These are phyloP conservation scores for Dendrobium chrysotoxum DNA, from an alignment of 106 monocot genomes.

Conservation along the genomic window DNA sequence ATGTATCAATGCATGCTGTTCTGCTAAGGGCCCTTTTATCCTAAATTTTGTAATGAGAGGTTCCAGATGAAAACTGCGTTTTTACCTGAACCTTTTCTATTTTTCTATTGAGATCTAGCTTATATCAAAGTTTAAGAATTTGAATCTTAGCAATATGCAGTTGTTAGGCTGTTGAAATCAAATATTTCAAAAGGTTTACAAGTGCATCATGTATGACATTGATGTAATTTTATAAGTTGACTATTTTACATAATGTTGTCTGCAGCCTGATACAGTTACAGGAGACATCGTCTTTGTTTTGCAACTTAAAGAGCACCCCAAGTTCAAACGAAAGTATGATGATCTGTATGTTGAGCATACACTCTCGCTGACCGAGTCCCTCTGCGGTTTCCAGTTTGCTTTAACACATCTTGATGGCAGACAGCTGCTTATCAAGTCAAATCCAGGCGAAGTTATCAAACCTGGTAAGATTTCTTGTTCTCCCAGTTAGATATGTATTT, in stretches of 20 bases:
- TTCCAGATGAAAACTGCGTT: too few relatives aligned
- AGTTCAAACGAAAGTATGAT: constrained; percentile 40
- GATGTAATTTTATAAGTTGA: background rate
- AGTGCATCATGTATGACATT: background rate
- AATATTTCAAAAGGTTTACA: background rate
- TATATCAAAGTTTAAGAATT: too few relatives aligned
- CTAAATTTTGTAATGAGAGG: too few relatives aligned
- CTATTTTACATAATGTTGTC: background rate
- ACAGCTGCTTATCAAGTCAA: constrained; percentile 50
- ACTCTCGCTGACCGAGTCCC: constrained; percentile 47
- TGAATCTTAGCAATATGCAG: background rate
- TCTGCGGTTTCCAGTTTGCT: constrained; percentile 61
- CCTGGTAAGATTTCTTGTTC: constrained; percentile 25
- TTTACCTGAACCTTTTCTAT: too few relatives aligned
- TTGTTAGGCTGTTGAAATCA: background rate
- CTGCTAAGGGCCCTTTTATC: too few relatives aligned
- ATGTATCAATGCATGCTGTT: too few relatives aligned
- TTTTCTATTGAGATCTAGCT: too few relatives aligned
- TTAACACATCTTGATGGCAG: constrained; percentile 64
- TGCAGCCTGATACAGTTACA: constrained; percentile 79
- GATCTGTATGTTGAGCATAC: constrained; percentile 61
- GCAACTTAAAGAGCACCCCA: constrained; percentile 73
- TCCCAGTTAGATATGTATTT: background rate
- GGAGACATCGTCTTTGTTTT: constrained; percentile 74
- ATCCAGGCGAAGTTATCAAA: constrained; percentile 44